A percentile compares a stretch with the other conserved stretches of the same genome.
phyloP scores from a whole-genome alignment of 225 moss, liverwort and hornwort genomes.

The Bryum argenteum region DNA sequence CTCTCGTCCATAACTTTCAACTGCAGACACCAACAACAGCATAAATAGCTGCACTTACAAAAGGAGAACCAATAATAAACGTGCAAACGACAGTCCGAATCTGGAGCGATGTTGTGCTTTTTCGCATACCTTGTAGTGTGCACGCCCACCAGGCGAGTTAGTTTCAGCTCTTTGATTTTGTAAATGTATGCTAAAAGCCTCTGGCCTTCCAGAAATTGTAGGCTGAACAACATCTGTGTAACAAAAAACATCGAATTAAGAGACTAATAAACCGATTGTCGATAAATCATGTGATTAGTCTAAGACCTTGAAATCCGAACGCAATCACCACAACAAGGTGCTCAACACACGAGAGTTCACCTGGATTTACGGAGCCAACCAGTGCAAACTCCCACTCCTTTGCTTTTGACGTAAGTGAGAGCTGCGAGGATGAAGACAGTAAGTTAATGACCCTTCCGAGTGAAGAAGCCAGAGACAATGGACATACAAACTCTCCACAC shows the following conservation, averaged over 20 bases:
- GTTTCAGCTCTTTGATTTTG: constrained; percentile 52
- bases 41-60: constrained; percentile 22
- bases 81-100: not conserved
- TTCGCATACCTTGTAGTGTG: constrained; percentile 52
- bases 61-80: not conserved
- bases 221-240: constrained; percentile 50
- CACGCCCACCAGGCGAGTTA: constrained; percentile 49
- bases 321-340: constrained; percentile 3
- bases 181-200: constrained; percentile 46
- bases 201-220: constrained; percentile 37
- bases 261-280: not conserved
- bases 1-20: constrained; percentile 51
- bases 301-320: not conserved
- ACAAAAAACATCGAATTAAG: not conserved
- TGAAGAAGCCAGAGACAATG: not conserved
- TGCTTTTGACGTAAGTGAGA: constrained; percentile 79
- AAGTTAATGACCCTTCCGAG: constrained; percentile 14
- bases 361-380: constrained; percentile 68
- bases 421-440: constrained; percentile 44
- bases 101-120: not conserved
- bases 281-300: not conserved
- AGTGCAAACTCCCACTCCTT: constrained; percentile 77
- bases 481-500: constrained; percentile 6
- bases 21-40: constrained; percentile 36
- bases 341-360: constrained; percentile 25